Evolutionary conservation across 345 rosid species (phyloP).

Genomic region (Syzygium jambos): DNA sequence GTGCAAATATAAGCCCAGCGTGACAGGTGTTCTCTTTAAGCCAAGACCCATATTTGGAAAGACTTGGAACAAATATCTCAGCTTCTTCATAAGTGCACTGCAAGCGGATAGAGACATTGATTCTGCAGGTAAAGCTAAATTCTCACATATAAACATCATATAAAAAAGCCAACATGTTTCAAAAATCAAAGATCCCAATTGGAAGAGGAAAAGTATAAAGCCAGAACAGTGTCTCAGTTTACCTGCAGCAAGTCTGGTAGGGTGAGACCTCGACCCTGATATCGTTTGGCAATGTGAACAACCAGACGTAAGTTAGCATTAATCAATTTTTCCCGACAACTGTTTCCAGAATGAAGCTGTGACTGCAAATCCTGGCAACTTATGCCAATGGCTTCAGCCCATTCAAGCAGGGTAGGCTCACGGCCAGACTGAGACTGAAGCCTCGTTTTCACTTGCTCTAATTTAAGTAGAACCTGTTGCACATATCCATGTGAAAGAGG

Average conservation of each 20-base stretch:
- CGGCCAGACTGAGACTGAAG: slow-evolving; percentile 64
- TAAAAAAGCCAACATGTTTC: not conserved
- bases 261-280: slow-evolving; percentile 71
- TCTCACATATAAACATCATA: not conserved
- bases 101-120: not conserved
- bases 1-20: not conserved
- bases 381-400: slow-evolving; percentile 68
- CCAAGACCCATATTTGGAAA: not conserved
- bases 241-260: slow-evolving; percentile 88
- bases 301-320: slow-evolving; percentile 73
- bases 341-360: slow-evolving; percentile 50
- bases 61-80: not conserved
- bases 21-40: not conserved
- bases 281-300: slow-evolving; percentile 76
- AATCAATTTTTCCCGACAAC: slow-evolving; percentile 63
- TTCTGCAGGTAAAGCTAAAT: not conserved
- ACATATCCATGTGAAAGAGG: slow-evolving; percentile 5
- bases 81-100: not conserved
- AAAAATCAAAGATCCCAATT: not conserved
- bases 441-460: slow-evolving; percentile 55
- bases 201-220: not conserved
- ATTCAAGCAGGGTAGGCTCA: slow-evolving; percentile 70
- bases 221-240: not conserved
- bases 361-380: slow-evolving; percentile 47
- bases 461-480: slow-evolving; percentile 47